Conservation (phyloP, 768 basidiomycete species). For the Collybia sordida region DNA sequence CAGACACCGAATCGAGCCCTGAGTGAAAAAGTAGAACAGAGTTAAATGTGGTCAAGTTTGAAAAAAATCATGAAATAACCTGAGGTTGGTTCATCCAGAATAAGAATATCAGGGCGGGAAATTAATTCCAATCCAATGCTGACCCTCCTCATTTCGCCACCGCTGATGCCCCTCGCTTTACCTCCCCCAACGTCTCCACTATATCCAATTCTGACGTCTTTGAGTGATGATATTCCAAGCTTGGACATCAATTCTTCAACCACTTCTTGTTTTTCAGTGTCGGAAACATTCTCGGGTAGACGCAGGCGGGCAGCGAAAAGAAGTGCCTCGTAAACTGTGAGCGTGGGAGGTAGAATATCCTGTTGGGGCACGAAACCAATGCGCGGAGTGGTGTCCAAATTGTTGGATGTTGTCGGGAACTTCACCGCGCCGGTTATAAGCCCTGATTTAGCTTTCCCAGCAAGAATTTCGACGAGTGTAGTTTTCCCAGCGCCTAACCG, state of each 20-base stretch:
- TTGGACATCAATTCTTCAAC: conserved; percentile 74
- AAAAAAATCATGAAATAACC: conserved; percentile 28
- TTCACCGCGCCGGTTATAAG: conserved; percentile 61
- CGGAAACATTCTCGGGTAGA: conserved; percentile 69
- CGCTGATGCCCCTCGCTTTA: conserved; percentile 81
- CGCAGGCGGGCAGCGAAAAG: conserved; percentile 85
- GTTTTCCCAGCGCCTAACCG: conserved; percentile 82
- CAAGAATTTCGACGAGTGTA: conserved; percentile 87
- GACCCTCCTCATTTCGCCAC: conserved; percentile 88
- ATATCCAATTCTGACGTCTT: conserved; percentile 67
- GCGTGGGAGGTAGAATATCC: conserved; percentile 75
- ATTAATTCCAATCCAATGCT: conserved; percentile 90
- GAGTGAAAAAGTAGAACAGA: conserved; percentile 6
- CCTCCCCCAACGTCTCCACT: conserved; percentile 56
- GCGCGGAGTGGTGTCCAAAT: conserved; percentile 36
- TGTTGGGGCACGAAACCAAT: conserved; percentile 89
- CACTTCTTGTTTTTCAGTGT: conserved; percentile 59
- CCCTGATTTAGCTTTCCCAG: conserved; percentile 80
- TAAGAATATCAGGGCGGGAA: conserved; percentile 78
- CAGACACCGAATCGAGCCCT: conserved; percentile 88
- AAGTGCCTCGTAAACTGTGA: conserved; percentile 82
- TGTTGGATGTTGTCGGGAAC: conserved; percentile 40
- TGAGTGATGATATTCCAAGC: conserved; percentile 72
- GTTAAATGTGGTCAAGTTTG: conserved; percentile 3
- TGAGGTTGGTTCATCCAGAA: conserved; percentile 85